Evolutionary conservation across 1,284 basidiomycete genomes (phyloP), one percentile per base, ranked within the genome.

Genomic region (Papiliotrema nemorosa): DNA sequence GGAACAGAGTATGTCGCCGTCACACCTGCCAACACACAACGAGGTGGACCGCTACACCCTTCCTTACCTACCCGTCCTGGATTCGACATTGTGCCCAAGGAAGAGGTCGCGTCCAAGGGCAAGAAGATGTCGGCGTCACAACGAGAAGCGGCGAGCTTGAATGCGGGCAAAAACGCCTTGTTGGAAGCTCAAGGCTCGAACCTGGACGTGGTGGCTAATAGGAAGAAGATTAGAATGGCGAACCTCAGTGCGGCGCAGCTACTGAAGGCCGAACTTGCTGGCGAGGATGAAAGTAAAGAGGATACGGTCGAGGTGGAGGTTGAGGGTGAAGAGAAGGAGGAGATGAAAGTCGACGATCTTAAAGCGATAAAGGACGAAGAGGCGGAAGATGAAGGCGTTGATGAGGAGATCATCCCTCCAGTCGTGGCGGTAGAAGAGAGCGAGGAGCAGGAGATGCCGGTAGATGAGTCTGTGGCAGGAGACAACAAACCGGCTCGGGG

Each of bases 171-270:
- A 80, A 57, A 62, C 62, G 85, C 86, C 31, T 40, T 68, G 24
- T 58, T 57, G 3, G 57, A 57, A 13, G 58, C 70, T 56, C 49
- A 60, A 22, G 86, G 81, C 40, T 86, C 86, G 22, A 90, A 93
- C 74, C 81, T 82, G 59, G 89, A 92, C 70, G 82, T 93, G 50
- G 88, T 92, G 38, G 84, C 85, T 48, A 94, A 94, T 70, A 83
- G 90, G 50, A 81, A 82, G 59, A 88, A 88, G 21, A 90, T 94
- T 59, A 84, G 93, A 52, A 86, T 96, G 82, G 94, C 93, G 14
- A 97, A 98, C 69, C 84, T 97, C 81, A 90, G 84, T 75, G 94
- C 94, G 39, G 93, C 92, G 51, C 89, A 97, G 68, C 83, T 86
- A 69, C 79, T 98, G 61, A 93, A 90, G 75, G 92, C 91, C 46